phyloP scores from a whole-genome alignment of 257 asterid genomes.

The Solanum virginianum region DNA sequence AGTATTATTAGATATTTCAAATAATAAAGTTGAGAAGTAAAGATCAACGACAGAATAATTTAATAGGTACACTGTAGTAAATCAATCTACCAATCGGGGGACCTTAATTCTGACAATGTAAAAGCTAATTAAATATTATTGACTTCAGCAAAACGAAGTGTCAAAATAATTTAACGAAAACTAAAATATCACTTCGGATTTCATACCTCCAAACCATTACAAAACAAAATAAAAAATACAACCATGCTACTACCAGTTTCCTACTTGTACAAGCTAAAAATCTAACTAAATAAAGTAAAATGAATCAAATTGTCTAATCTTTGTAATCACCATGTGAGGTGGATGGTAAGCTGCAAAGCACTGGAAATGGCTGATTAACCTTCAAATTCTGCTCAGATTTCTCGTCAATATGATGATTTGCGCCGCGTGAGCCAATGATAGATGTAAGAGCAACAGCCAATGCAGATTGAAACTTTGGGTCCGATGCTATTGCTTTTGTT shows the following conservation, averaged over 20 bases:
- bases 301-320: neutral
- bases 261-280: neutral
- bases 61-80: neutral
- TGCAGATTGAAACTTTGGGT: conserved; percentile 82
- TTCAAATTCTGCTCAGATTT: conserved; percentile 14
- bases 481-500: conserved; percentile 74
- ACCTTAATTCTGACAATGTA: neutral
- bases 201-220: neutral
- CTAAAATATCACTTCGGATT: neutral
- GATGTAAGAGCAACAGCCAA: conserved; percentile 84
- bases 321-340: conserved; percentile 15
- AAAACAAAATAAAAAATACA: neutral
- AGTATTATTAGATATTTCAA: no score
- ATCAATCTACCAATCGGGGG: neutral
- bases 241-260: neutral
- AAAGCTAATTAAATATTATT: neutral
- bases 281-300: neutral
- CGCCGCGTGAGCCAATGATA: conserved; percentile 31
- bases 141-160: neutral
- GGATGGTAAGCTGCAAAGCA: conserved; percentile 31
- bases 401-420: conserved; percentile 6
- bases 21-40: no score
- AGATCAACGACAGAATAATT: fast-evolving
- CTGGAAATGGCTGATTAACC: conserved; percentile 27
- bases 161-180: neutral